phyloP scores from a whole-genome alignment of 306 rosid genomes.

The Abrus precatorius region DNA sequence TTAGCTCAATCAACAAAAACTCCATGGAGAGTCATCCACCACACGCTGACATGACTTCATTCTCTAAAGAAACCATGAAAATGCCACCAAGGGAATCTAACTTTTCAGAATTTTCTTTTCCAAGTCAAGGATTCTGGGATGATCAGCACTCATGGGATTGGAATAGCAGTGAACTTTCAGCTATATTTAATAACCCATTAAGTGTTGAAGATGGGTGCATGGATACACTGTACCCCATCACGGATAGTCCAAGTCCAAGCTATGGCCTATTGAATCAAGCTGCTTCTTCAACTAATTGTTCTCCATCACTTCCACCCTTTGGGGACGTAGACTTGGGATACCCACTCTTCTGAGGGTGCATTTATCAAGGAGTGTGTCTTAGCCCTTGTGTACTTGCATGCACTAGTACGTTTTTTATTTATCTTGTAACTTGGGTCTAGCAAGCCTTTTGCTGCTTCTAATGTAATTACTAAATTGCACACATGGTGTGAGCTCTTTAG shows the following conservation, averaged over 20 bases:
- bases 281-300: constrained; percentile 62
- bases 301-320: constrained; percentile 66
- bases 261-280: constrained; percentile 55
- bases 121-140: constrained; percentile 68
- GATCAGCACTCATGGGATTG: constrained; percentile 60
- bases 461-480: constrained; percentile 55
- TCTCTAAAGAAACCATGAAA: constrained; percentile 46
- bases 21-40: constrained; percentile 47
- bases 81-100: constrained; percentile 42
- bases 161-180: constrained; percentile 73
- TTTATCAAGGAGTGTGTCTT: constrained; percentile 36
- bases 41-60: constrained; percentile 47
- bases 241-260: constrained; percentile 56
- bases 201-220: constrained; percentile 68
- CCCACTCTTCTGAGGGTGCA: constrained; percentile 59
- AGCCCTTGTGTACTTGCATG: constrained; percentile 52
- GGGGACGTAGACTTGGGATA: constrained; percentile 86
- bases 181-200: constrained; percentile 56
- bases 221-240: constrained; percentile 59
- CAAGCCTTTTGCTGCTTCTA: constrained; percentile 41
- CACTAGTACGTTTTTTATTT: constrained; percentile 38
- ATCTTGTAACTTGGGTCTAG: constrained; percentile 55
- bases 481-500: constrained; percentile 44
- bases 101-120: constrained; percentile 58
- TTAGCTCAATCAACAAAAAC: constrained; percentile 27